phyloP scores from a whole-genome alignment of 176 grass and related monocot species.

The Hyparrhenia diplandra region DNA sequence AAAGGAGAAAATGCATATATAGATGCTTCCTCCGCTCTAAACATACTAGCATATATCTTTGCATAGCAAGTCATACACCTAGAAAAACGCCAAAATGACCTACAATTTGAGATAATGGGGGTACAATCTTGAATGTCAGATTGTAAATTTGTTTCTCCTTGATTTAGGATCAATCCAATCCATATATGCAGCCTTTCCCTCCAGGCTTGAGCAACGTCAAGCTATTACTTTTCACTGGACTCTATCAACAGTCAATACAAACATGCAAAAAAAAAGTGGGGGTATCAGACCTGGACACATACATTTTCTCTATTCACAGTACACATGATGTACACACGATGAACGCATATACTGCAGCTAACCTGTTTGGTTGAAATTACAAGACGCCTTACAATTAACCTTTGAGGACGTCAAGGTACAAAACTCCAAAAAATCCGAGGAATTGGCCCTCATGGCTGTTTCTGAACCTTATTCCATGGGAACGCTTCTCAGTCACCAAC shows the following conservation, averaged over 20 bases:
- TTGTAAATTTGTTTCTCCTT: background rate
- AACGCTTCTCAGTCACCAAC: slow-evolving; percentile 19
- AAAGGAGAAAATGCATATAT: no score
- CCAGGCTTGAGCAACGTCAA: background rate
- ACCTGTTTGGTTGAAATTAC: background rate
- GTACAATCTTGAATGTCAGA: background rate
- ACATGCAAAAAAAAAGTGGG: no score
- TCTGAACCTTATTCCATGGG: background rate
- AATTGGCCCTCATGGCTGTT: background rate
- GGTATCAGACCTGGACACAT: background rate
- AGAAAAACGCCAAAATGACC: background rate
- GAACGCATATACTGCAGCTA: background rate
- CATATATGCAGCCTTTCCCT: background rate
- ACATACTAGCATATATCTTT: no score
- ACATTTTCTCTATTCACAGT: background rate
- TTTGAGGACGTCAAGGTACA: background rate
- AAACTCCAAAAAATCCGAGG: background rate
- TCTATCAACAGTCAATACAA: background rate
- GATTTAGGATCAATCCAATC: background rate
- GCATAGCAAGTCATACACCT: no score
- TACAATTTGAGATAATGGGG: background rate
- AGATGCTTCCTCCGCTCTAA: no score
- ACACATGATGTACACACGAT: no score
- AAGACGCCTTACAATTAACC: background rate
- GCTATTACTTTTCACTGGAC: background rate